Conservation (phyloP, 345 rosid genomes). For the Eucalyptus grandis region DNA sequence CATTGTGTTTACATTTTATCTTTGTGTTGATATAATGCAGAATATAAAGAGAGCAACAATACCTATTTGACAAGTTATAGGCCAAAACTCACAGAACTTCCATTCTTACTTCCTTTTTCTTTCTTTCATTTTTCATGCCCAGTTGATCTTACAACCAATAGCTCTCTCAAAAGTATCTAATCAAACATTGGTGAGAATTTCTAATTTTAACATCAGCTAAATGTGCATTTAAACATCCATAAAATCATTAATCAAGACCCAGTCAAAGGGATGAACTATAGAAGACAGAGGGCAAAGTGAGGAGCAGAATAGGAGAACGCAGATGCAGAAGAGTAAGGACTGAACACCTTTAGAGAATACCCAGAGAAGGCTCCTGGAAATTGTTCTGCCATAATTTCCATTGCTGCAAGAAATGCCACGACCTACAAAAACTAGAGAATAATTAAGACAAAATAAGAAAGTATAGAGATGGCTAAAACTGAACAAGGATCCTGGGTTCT, state of each 20-base stretch:
- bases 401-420: conserved; percentile 94
- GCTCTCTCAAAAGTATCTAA: neutral
- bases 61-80: neutral
- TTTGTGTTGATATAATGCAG: neutral
- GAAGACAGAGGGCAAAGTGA: neutral
- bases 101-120: neutral
- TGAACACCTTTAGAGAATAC: conserved; percentile 60
- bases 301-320: neutral
- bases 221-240: neutral
- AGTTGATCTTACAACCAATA: neutral
- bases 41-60: neutral
- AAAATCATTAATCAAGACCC: neutral
- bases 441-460: conserved; percentile 1
- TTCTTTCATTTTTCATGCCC: neutral
- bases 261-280: neutral
- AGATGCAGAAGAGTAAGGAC: neutral
- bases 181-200: neutral
- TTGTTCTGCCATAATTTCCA: conserved; percentile 95
- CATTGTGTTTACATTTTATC: neutral
- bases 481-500: neutral
- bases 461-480: neutral
- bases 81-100: neutral
- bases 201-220: neutral
- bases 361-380: conserved; percentile 98
- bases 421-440: conserved; percentile 33